Evolutionary conservation across 352 stramenopile genomes (phyloP).

Genomic region (Phytophthora pseudosyringae): DNA sequence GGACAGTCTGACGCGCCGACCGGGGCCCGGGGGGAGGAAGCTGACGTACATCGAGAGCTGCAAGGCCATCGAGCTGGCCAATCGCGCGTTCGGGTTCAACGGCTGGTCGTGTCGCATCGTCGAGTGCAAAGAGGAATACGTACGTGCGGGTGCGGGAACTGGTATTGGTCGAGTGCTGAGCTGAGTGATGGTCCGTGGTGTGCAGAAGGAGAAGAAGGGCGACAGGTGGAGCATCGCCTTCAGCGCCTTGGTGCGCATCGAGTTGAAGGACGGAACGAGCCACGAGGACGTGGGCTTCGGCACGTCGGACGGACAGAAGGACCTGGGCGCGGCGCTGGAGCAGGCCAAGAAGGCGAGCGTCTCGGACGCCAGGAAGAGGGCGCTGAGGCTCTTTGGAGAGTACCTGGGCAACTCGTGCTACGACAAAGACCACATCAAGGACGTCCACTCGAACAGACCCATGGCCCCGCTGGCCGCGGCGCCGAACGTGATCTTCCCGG

Average conservation of each 20-base stretch:
- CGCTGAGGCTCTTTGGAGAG: slow-evolving; percentile 84
- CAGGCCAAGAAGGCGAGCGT: slow-evolving; percentile 90
- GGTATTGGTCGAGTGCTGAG: neutral
- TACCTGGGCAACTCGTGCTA: slow-evolving; percentile 90
- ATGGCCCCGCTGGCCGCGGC: slow-evolving; percentile 30
- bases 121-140: slow-evolving; percentile 88
- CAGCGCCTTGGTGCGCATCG: slow-evolving; percentile 81
- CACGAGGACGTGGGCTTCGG: slow-evolving; percentile 88
- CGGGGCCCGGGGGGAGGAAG: slow-evolving; percentile 72
- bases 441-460: slow-evolving; percentile 65
- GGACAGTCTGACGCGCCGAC: slow-evolving; percentile 67
- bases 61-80: slow-evolving; percentile 89
- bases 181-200: slow-evolving; percentile 2
- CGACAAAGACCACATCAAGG: slow-evolving; percentile 85
- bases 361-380: slow-evolving; percentile 83
- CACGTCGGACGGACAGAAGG: slow-evolving; percentile 75
- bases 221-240: slow-evolving; percentile 81
- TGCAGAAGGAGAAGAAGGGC: slow-evolving; percentile 69
- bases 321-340: slow-evolving; percentile 77
- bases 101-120: slow-evolving; percentile 86
- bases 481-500: slow-evolving; percentile 28
- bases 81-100: slow-evolving; percentile 90
- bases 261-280: slow-evolving; percentile 85
- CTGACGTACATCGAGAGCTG: slow-evolving; percentile 91
- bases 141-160: slow-evolving; percentile 34